Conservation (phyloP, 139 green algal genomes). For the Chlorella sp. region DNA sequence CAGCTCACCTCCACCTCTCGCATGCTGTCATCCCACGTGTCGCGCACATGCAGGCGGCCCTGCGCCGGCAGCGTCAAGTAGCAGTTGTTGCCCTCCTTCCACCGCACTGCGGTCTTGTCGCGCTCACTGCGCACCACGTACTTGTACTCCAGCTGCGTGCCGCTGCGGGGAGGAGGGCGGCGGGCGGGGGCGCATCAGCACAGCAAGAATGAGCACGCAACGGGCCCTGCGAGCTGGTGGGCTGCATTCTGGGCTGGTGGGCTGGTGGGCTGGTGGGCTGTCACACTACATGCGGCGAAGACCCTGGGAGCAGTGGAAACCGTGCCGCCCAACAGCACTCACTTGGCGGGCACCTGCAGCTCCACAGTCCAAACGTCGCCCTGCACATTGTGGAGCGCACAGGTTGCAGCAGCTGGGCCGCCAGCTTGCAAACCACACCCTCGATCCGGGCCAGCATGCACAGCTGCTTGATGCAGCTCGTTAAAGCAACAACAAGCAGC, state of each 20-base stretch:
- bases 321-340: background rate
- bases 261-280: too few species aligned
- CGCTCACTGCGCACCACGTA: constrained; percentile 46
- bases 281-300: background rate
- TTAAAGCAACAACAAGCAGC: too few species aligned
- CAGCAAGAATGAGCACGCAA: too few species aligned
- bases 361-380: constrained; percentile 48
- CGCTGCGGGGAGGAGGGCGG: background rate
- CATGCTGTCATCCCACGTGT: constrained; percentile 39
- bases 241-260: too few species aligned
- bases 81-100: constrained; percentile 45
- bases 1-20: constrained; percentile 38
- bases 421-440: too few species aligned
- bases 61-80: background rate
- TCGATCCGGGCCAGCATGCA: too few species aligned
- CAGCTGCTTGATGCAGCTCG: too few species aligned
- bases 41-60: constrained; percentile 23
- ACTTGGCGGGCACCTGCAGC: constrained; percentile 13
- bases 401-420: too few species aligned
- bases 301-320: background rate
- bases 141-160: constrained; percentile 49
- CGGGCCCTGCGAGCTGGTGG: too few species aligned
- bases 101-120: constrained; percentile 3
- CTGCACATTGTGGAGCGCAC: too few species aligned
- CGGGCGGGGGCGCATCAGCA: background rate